Evolutionary conservation across 2,329 filamentous ascomycete species (phyloP).

Genomic region (Arthroderma sp.): DNA sequence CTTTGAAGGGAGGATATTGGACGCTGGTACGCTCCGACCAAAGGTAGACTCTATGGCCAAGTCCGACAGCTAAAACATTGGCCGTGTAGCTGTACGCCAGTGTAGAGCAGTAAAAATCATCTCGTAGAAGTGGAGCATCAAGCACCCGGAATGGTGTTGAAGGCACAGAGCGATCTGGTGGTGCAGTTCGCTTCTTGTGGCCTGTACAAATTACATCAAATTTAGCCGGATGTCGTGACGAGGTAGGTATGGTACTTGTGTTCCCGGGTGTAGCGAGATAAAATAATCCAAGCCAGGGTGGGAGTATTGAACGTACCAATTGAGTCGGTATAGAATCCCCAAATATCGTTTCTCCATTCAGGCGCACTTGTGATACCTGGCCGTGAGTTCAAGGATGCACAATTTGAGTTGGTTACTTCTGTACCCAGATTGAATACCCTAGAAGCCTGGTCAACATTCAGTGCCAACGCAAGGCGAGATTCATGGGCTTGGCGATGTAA

Average conservation of each 20-base stretch:
- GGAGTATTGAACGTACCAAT: no score
- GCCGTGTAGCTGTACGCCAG: constrained; percentile 69
- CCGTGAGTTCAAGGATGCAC: no score
- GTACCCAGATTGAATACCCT: constrained; percentile 48
- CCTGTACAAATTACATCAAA: constrained; percentile 11
- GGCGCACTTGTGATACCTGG: no score
- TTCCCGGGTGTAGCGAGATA: no score
- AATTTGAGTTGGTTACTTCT: no score
- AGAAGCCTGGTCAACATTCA: constrained; percentile 60
- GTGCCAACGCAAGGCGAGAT: constrained; percentile 61
- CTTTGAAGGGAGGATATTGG: constrained; percentile 44
- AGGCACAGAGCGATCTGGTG: constrained; percentile 41
- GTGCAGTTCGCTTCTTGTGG: constrained; percentile 9
- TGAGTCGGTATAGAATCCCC: no score
- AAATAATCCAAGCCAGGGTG: no score
- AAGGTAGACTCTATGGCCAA: constrained; percentile 66
- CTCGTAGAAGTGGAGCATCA: constrained; percentile 75
- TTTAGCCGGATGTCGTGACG: no score
- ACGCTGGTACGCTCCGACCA: constrained; percentile 73
- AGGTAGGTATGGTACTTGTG: no score
- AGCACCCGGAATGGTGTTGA: constrained; percentile 72
- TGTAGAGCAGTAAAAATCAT: constrained; percentile 91
- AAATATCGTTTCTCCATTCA: no score
- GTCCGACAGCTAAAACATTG: constrained; percentile 68
- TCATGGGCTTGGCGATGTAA: constrained; percentile 58